phyloP scores from a whole-genome alignment of 2,329 filamentous ascomycete genomes.

The Trichoderma sp. region DNA sequence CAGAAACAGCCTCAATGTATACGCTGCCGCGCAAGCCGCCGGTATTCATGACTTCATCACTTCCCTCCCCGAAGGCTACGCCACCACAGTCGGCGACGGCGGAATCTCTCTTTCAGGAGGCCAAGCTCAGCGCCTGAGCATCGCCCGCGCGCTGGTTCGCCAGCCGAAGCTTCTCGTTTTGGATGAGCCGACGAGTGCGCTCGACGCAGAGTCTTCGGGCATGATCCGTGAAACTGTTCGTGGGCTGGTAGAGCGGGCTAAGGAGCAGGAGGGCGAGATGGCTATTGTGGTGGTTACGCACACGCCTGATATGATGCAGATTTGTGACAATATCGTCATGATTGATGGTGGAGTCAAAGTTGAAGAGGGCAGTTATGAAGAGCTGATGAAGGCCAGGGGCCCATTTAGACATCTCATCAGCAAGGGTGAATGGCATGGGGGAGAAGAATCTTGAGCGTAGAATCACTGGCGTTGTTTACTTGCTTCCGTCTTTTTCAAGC shows the following conservation, averaged over 20 bases:
- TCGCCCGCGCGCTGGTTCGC: constrained; percentile 76
- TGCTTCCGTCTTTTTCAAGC: neutral
- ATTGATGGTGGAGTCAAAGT: constrained; percentile 67
- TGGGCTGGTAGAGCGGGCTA: constrained; percentile 46
- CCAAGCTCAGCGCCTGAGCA: constrained; percentile 78
- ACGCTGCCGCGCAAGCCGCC: constrained; percentile 55
- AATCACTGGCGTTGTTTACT: neutral
- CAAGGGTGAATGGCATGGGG: constrained; percentile 29
- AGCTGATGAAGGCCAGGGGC: constrained; percentile 51
- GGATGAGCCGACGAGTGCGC: constrained; percentile 82
- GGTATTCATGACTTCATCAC: constrained; percentile 76
- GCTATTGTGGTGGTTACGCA: constrained; percentile 84
- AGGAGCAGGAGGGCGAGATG: constrained; percentile 42
- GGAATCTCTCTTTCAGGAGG: constrained; percentile 75
- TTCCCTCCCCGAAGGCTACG: constrained; percentile 60
- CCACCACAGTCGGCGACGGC: constrained; percentile 75
- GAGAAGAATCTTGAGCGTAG: neutral
- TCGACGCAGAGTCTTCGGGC: constrained; percentile 70
- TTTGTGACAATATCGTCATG: constrained; percentile 73
- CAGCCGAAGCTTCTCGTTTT: constrained; percentile 73
- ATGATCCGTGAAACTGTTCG: constrained; percentile 64
- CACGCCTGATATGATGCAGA: constrained; percentile 79
- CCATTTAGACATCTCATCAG: constrained; percentile 52
- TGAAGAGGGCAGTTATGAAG: constrained; percentile 66
- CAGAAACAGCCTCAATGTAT: constrained; percentile 47